Base-by-base conservation (phyloP, 2,329 filamentous ascomycete species). In the Penicillium sp. region DNA sequence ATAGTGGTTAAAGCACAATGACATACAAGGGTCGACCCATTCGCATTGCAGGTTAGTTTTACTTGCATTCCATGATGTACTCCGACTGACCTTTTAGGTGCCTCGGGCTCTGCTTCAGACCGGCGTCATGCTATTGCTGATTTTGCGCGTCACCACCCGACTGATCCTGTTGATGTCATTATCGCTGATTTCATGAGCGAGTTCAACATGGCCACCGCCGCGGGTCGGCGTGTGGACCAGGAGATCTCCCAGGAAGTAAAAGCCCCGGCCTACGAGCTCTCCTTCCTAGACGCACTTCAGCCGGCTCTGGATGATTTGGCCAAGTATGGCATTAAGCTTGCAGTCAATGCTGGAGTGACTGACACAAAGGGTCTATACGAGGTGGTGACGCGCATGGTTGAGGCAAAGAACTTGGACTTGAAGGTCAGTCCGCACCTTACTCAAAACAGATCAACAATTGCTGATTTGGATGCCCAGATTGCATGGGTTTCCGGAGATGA, bases 401-500 rank as follows among this genome's bases (percentile, higher is more conserved):
- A 65, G 43, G 62, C 67, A 25, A 76, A 73, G 47, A 70, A 73
- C 0, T 58, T 80, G n/a, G 61, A 72, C 46, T 65, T 81, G 19
- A 79, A 75, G 62, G 67, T 68, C 12, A 43, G 41, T 31, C 3
- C 0, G 4, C 3, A 12, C 11, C 3, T 25, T 12, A 5, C 25
- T 10, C 5, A 16, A 19, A 7, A 11, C 2, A 19, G 11, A n/a
- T 40, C 5, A 16, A n/a, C 12, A 14, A 19, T 42, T n/a, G 30
- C 43, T 52, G 9, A 43, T 17, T 40, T 19, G 28, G 8, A 4
- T 30, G 11, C 7, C 49, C 19, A 62, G 60, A 73, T 81, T 3
- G 79, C 78, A 10, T 80, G 76, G 73, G 70, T 81, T 19, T 76
- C 74, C 36, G 79, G 79, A 2, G 79, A 81, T 57, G 75, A 78